Evolutionary conservation across 1,139 yeast genomes (phyloP).

Genomic region (Protomyces inouyei): DNA sequence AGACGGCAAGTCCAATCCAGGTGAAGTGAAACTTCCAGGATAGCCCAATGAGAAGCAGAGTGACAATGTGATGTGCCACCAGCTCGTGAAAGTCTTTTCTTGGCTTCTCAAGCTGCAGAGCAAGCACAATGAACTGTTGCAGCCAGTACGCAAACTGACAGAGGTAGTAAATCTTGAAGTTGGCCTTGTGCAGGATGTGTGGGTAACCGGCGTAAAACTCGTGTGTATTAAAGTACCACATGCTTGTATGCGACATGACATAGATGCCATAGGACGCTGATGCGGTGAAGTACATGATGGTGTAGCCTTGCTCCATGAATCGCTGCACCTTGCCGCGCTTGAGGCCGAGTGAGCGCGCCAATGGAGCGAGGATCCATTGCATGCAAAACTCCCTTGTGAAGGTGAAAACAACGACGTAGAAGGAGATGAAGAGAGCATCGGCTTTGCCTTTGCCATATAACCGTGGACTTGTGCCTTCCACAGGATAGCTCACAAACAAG

Average conservation of each 20-base stretch:
- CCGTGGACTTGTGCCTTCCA: conserved; percentile 31
- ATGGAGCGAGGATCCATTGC: conserved; percentile 73
- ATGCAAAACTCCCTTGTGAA: conserved; percentile 84
- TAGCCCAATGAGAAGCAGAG: conserved; percentile 78
- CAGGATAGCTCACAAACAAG: conserved; percentile 29
- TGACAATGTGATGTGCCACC: conserved; percentile 87
- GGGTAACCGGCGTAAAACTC: conserved; percentile 79
- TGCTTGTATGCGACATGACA: conserved; percentile 64
- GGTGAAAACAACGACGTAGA: conserved; percentile 80
- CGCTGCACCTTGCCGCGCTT: conserved; percentile 49
- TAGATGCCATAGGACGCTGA: conserved; percentile 77
- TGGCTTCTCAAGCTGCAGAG: conserved; percentile 86
- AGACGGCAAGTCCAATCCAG: conserved; percentile 87
- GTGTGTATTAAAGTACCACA: conserved; percentile 84
- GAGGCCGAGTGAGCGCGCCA: conserved; percentile 48
- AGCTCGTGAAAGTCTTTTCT: conserved; percentile 88
- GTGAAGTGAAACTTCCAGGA: conserved; percentile 96
- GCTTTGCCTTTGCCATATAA: conserved; percentile 79
- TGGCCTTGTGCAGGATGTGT: conserved; percentile 65
- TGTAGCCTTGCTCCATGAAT: conserved; percentile 89
- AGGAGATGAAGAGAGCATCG: conserved; percentile 74
- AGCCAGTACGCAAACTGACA: conserved; percentile 97
- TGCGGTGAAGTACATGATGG: conserved; percentile 71
- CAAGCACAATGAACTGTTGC: conserved; percentile 80
- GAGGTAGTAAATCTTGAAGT: conserved; percentile 75